Conservation (phyloP, 345 rosid species). For the Chamaenerion angustifolium region DNA sequence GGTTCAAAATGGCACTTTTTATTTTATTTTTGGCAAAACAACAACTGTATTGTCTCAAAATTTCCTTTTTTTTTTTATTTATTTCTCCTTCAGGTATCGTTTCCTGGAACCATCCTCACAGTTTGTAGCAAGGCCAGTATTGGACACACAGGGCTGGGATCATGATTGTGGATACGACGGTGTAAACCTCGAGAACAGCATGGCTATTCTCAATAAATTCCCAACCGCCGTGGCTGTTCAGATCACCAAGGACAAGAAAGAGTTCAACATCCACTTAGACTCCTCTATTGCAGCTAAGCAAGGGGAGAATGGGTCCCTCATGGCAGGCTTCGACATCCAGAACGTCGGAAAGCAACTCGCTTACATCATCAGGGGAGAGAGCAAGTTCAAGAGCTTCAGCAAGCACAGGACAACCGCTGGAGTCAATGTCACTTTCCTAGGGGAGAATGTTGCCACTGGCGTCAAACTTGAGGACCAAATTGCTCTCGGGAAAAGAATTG, state of each 20-base stretch:
- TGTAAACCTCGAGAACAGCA: conserved; percentile 59
- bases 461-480: conserved; percentile 82
- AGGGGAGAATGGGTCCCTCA: conserved; percentile 68
- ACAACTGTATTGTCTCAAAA: neutral
- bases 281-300: conserved; percentile 73
- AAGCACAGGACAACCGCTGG: conserved; percentile 71
- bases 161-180: conserved; percentile 98
- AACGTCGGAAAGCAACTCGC: conserved; percentile 91
- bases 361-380: conserved; percentile 69
- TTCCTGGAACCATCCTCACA: conserved; percentile 78
- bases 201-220: conserved; percentile 48
- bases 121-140: conserved; percentile 77
- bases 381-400: conserved; percentile 61
- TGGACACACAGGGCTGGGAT: conserved; percentile 96
- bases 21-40: no score
- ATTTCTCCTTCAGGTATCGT: conserved; percentile 30
- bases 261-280: conserved; percentile 83
- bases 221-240: conserved; percentile 72
- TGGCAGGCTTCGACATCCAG: conserved; percentile 97
- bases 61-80: neutral
- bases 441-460: conserved; percentile 76
- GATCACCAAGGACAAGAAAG: conserved; percentile 93
- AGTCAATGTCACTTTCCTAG: conserved; percentile 64
- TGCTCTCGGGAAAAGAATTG: conserved; percentile 56
- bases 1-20: no score